A percentile compares a stretch with the other conserved stretches of the same genome.
These are phyloP conservation scores for Boechera divaricarpa DNA, from an alignment of 345 rosid species.

Conservation along the genomic window DNA sequence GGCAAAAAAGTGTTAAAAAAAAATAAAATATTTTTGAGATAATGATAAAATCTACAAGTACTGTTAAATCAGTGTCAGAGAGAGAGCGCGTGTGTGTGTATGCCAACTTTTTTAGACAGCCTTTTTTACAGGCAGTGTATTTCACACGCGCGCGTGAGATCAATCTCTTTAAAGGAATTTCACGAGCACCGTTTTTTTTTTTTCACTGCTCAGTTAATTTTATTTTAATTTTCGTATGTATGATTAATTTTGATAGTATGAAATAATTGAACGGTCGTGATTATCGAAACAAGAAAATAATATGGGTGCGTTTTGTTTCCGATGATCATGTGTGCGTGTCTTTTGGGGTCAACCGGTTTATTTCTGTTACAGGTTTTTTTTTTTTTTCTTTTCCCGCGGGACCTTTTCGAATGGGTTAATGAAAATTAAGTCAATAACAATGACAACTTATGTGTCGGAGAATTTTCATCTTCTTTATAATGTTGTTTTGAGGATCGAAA, in stretches of 20 bases:
- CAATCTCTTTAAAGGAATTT: neutral
- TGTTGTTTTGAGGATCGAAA: neutral
- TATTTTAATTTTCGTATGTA: neutral
- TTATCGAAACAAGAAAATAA: conserved; percentile 37
- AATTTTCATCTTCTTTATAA: conserved; percentile 26
- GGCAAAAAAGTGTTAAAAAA: neutral
- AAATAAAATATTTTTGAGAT: neutral
- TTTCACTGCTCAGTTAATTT: conserved; percentile 4
- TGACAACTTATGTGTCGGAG: conserved; percentile 38
- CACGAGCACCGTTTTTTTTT: conserved; percentile 4
- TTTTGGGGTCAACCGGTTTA: conserved; percentile 26
- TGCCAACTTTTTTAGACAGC: conserved; percentile 27
- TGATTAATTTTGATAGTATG: conserved; percentile 4
- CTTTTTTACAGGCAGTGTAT: neutral
- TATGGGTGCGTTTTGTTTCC: conserved; percentile 24
- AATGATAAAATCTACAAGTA: conserved; percentile 35
- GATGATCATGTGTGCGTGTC: conserved; percentile 29
- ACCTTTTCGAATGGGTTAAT: conserved; percentile 20
- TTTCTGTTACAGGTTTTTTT: conserved; percentile 3
- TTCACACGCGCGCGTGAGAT: conserved; percentile 34
- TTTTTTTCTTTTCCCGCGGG: conserved; percentile 14
- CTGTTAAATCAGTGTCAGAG: conserved; percentile 47
- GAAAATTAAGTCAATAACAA: neutral
- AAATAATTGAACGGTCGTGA: conserved; percentile 42
- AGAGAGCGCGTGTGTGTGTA: conserved; percentile 40